Evolutionary conservation across 352 stramenopile species (phyloP).

Genomic region (Phytopythium mirpurense): DNA sequence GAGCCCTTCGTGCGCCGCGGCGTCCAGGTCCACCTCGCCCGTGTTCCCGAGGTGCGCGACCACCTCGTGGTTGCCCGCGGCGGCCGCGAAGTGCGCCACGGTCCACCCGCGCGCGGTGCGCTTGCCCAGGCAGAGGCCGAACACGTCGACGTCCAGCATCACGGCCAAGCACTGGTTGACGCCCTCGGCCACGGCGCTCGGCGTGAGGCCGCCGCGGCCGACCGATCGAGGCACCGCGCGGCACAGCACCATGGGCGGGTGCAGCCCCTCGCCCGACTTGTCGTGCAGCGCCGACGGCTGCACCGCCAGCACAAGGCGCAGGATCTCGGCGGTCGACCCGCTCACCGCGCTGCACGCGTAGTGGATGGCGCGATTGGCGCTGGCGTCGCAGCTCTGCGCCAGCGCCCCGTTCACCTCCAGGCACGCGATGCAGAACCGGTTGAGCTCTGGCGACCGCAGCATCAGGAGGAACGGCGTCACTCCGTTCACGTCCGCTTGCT

Average conservation of each 20-base stretch:
- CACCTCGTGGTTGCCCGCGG: constrained; percentile 44
- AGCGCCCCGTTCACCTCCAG: constrained; percentile 27
- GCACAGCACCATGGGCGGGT: constrained; percentile 52
- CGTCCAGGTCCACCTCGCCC: constrained; percentile 31
- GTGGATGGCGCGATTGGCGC: constrained; percentile 46
- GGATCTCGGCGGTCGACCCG: constrained; percentile 35
- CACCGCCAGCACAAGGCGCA: constrained; percentile 32
- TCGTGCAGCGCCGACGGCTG: constrained; percentile 31
- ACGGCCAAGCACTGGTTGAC: constrained; percentile 32
- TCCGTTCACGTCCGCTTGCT: constrained; percentile 46
- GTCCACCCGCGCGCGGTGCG: constrained; percentile 37
- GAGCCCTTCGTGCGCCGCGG: constrained; percentile 27
- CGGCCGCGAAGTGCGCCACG: constrained; percentile 45
- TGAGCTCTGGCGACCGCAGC: constrained; percentile 40
- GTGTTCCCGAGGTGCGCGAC: constrained; percentile 27
- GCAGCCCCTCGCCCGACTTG: constrained; percentile 27
- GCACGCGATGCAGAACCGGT: constrained; percentile 35
- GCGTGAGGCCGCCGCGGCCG: not conserved
- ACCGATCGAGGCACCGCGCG: constrained; percentile 11
- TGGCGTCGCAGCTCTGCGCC: constrained; percentile 38
- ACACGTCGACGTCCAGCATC: constrained; percentile 57
- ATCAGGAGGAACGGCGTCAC: constrained; percentile 55
- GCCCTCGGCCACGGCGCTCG: constrained; percentile 13
- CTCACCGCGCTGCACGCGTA: constrained; percentile 58
- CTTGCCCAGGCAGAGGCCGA: constrained; percentile 43